Base-by-base conservation (phyloP, 2,329 filamentous ascomycete species). In the Stromatinia cepivora region DNA sequence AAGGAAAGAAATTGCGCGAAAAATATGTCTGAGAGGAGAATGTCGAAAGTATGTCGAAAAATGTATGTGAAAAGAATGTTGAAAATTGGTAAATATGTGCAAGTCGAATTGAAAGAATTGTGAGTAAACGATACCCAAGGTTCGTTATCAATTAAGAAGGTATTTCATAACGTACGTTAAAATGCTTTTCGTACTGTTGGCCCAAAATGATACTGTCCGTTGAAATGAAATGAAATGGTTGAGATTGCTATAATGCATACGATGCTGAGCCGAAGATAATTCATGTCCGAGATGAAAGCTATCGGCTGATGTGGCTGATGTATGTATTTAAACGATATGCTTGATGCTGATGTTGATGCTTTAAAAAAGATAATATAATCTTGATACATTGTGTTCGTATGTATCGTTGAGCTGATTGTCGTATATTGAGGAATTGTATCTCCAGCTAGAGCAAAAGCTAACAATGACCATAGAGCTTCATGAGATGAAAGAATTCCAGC, bases 401-500 rank as follows among this genome's bases (percentile, higher is more conserved):
- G 34, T 39, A 39, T 22, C 34, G 9, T 52, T 52, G 31, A 42
- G n/a, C 34, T 52, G 46, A 8, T 63, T 25, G 61, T 39, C 46
- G 34, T 63, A 28, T 28, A 13, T 52, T 25, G 46, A 52, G 31
- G 46, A 52, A 52, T 13, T 22, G 1, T 25, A 7, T 28, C 22
- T 34, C n/a, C n/a, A 52, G 10, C 28, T 36, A 20, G 17, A 52
- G 46, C 31, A 36, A 25, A 39, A 52, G 61, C 46, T 52, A 63
- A 39, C 8, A 52, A 42, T 66, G 36, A 4, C 34, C 57, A 3
- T 42, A 1, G 4, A 7, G 22, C 13, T 39, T 45, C 56, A 67
- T 62, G n/a, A 39, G 22, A 0, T 71, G 62, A 22, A 73, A 63
- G 69, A 76, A 77, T 6, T 73, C 57, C 17, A 77, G 58, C 11